Conservation (phyloP, 2,329 filamentous ascomycete genomes). For the Beauveria scarabaeidicola region DNA sequence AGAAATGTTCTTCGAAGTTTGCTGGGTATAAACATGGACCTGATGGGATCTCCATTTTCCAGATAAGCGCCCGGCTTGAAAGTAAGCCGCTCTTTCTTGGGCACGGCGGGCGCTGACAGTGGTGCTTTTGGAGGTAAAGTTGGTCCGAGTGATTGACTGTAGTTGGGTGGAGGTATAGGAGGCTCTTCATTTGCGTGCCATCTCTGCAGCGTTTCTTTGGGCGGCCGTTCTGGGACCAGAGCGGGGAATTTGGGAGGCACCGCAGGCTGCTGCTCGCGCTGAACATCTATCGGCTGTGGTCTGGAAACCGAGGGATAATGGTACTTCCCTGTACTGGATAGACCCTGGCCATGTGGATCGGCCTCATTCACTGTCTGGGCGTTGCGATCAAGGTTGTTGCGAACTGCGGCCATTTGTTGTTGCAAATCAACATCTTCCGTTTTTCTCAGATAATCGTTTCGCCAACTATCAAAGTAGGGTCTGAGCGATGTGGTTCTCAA, state of each 20-base stretch:
- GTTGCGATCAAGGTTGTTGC: slow-evolving; percentile 35
- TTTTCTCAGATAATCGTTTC: not conserved
- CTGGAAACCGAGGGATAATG: slow-evolving; percentile 50
- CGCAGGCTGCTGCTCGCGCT: slow-evolving; percentile 19
- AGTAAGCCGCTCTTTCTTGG: slow-evolving; percentile 55
- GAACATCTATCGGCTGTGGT: slow-evolving; percentile 39
- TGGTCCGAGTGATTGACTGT: slow-evolving; percentile 4
- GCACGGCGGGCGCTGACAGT: slow-evolving; percentile 17
- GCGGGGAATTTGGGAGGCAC: slow-evolving; percentile 17
- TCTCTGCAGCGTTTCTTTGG: slow-evolving; percentile 19
- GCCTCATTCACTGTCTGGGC: slow-evolving; percentile 17
- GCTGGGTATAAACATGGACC: slow-evolving; percentile 78
- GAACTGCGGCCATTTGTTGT: slow-evolving; percentile 44
- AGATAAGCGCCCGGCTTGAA: slow-evolving; percentile 71
- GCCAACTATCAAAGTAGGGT: slow-evolving; percentile 5
- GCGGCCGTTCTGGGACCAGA: slow-evolving; percentile 23
- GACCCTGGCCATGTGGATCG: slow-evolving; percentile 14
- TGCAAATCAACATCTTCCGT: slow-evolving; percentile 38
- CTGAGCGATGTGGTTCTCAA: not conserved
- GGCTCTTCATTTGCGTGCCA: slow-evolving; percentile 1
- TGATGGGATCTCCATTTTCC: slow-evolving; percentile 78
- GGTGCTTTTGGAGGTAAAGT: slow-evolving; percentile 1
- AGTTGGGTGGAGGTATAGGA: slow-evolving; percentile 9
- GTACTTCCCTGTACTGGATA: slow-evolving; percentile 30
- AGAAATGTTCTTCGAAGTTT: slow-evolving; percentile 69